Conservation (phyloP, 805 yeast species). For the Jamesozyma piceae region DNA sequence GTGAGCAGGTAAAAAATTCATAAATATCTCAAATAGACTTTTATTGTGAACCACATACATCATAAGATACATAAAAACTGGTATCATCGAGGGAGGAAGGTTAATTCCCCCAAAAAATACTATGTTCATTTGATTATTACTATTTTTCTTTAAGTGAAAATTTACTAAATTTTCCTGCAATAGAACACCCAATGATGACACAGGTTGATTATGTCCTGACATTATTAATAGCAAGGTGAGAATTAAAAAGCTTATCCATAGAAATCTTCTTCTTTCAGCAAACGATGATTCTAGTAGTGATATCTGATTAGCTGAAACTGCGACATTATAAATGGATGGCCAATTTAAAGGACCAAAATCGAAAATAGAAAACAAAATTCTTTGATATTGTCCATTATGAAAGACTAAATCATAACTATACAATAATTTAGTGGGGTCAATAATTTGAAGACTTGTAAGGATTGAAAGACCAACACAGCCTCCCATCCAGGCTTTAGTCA, state of each 20-base stretch:
- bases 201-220: slow-evolving; percentile 22
- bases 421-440: slow-evolving; percentile 27
- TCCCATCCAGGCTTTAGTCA: slow-evolving; percentile 33
- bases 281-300: slow-evolving; percentile 23
- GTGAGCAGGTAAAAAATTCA: slow-evolving; percentile 27
- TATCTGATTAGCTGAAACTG: slow-evolving; percentile 17
- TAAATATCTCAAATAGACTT: slow-evolving; percentile 14
- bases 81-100: slow-evolving; percentile 15
- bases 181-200: slow-evolving; percentile 19
- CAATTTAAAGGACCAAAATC: slow-evolving; percentile 30
- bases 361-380: slow-evolving; percentile 33
- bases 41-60: slow-evolving; percentile 15
- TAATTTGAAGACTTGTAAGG: slow-evolving; percentile 28
- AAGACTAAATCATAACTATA: slow-evolving; percentile 35
- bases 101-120: slow-evolving; percentile 18
- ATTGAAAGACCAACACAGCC: slow-evolving; percentile 32
- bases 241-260: slow-evolving; percentile 21
- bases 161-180: slow-evolving; percentile 24
- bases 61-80: slow-evolving; percentile 16
- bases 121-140: slow-evolving; percentile 12
- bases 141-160: slow-evolving; percentile 18
- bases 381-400: slow-evolving; percentile 31
- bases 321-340: slow-evolving; percentile 17
- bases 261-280: slow-evolving; percentile 15
- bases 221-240: slow-evolving; percentile 12